Conservation (phyloP, 2,329 filamentous ascomycete genomes). For the Neonectria magnoliae region DNA sequence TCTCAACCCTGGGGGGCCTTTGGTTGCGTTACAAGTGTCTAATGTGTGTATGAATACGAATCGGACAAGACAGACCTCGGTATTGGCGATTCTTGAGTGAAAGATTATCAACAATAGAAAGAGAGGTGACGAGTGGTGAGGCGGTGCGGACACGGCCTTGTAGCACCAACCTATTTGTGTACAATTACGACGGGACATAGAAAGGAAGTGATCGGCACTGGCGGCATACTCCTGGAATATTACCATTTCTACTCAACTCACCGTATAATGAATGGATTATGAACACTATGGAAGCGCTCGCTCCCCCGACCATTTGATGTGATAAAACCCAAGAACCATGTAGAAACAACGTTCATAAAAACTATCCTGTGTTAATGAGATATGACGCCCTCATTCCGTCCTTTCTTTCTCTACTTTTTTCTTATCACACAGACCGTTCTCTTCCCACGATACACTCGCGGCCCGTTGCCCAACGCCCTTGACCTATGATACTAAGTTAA, state of each 20-base stretch:
- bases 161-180: slow-evolving; percentile 38
- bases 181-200: slow-evolving; percentile 37
- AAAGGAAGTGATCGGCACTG: slow-evolving; percentile 18
- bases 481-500: slow-evolving; percentile 35
- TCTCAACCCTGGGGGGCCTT: not conserved
- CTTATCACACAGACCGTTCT: slow-evolving; percentile 28
- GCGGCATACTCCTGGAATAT: slow-evolving; percentile 22
- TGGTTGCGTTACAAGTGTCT: not conserved
- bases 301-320: not conserved
- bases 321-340: not conserved
- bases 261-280: not conserved
- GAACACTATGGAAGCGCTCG: not conserved
- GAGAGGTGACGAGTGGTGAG: slow-evolving; percentile 23
- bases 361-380: slow-evolving; percentile 5
- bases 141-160: slow-evolving; percentile 27
- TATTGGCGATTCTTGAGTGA: slow-evolving; percentile 24
- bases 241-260: slow-evolving; percentile 25
- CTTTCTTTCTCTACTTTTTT: slow-evolving; percentile 12
- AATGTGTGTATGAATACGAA: slow-evolving; percentile 36
- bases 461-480: slow-evolving; percentile 41
- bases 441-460: slow-evolving; percentile 34
- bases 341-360: not conserved
- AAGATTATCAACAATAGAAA: slow-evolving; percentile 17
- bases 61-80: slow-evolving; percentile 8
- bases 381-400: slow-evolving; percentile 5